These are phyloP conservation scores for Phytopythium aichiense DNA, from an alignment of 352 stramenopile species.

Conservation along the genomic window DNA sequence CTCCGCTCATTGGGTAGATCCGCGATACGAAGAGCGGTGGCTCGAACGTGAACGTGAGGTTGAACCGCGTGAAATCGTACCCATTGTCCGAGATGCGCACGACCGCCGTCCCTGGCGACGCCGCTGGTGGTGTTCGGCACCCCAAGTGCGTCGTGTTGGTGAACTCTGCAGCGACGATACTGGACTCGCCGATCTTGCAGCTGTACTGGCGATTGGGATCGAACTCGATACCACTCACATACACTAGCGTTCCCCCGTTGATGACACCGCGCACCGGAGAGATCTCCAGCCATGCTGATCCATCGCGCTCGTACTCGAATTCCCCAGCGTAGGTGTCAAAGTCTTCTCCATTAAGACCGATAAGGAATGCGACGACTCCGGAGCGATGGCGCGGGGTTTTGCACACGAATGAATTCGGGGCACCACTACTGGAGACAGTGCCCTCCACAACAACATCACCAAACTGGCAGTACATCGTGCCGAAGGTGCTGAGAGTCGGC, in stretches of 20 bases:
- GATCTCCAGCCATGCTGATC: constrained; percentile 22
- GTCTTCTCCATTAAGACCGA: constrained; percentile 44
- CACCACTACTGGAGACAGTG: constrained; percentile 3
- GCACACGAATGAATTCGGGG: constrained; percentile 19
- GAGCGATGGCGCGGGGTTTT: constrained; percentile 11
- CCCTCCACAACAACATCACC: constrained; percentile 33
- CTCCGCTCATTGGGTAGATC: constrained; percentile 58
- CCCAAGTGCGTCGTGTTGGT: constrained; percentile 49
- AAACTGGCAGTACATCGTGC: constrained; percentile 54
- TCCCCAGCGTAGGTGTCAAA: constrained; percentile 40
- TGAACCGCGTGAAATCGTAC: constrained; percentile 43
- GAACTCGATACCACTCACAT: constrained; percentile 34
- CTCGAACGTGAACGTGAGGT: constrained; percentile 55
- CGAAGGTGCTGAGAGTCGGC: constrained; percentile 13
- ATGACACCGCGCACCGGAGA: constrained; percentile 36
- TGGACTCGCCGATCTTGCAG: constrained; percentile 45
- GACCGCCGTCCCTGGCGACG: constrained; percentile 20
- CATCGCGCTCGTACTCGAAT: constrained; percentile 43
- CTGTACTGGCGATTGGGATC: constrained; percentile 22
- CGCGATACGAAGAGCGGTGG: constrained; percentile 39
- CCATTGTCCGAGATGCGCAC: constrained; percentile 56
- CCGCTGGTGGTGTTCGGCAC: constrained; percentile 44
- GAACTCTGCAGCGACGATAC: constrained; percentile 37
- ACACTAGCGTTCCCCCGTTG: constrained; percentile 49
- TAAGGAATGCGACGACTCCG: constrained; percentile 21